Conservation (phyloP, 352 stramenopile species). For the Phytophthora ramorum region DNA sequence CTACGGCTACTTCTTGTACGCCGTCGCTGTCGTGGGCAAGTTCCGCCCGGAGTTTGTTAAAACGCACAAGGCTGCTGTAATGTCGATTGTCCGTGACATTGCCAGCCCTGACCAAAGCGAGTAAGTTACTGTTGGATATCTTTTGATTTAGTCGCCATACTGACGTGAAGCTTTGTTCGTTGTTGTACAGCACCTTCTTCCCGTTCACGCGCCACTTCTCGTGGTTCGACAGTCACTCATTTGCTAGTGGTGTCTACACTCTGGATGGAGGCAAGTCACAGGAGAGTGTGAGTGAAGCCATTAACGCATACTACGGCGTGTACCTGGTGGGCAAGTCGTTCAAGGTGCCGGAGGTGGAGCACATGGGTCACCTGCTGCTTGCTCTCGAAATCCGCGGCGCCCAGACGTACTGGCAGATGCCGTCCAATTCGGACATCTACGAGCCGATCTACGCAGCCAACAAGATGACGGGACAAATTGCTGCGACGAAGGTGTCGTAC, state of each 20-base stretch:
- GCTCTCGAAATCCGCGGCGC: constrained; percentile 94
- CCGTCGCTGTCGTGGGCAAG: constrained; percentile 81
- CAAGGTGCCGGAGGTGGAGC: constrained; percentile 66
- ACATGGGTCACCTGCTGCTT: constrained; percentile 93
- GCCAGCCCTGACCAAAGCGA: constrained; percentile 67
- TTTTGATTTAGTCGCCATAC: not conserved
- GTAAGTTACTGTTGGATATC: constrained; percentile 41
- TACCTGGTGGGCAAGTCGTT: constrained; percentile 91
- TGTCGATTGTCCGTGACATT: constrained; percentile 83
- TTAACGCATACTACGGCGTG: constrained; percentile 98
- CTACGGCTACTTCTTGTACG: constrained; percentile 95
- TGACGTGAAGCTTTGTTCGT: constrained; percentile 8
- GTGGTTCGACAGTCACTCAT: constrained; percentile 97
- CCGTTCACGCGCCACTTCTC: constrained; percentile 95
- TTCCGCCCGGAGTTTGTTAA: constrained; percentile 75
- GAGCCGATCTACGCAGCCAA: constrained; percentile 76
- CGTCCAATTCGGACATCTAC: constrained; percentile 62
- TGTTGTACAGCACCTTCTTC: constrained; percentile 74
- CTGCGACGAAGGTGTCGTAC: constrained; percentile 82
- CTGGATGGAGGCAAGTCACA: constrained; percentile 96
- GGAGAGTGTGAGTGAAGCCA: constrained; percentile 96
- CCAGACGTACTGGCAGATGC: constrained; percentile 97
- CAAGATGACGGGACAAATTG: constrained; percentile 87
- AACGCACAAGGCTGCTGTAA: constrained; percentile 77
- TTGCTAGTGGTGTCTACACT: constrained; percentile 95